Conservation (phyloP, 2,329 filamentous ascomycete species). For the Bertia moriformis region DNA sequence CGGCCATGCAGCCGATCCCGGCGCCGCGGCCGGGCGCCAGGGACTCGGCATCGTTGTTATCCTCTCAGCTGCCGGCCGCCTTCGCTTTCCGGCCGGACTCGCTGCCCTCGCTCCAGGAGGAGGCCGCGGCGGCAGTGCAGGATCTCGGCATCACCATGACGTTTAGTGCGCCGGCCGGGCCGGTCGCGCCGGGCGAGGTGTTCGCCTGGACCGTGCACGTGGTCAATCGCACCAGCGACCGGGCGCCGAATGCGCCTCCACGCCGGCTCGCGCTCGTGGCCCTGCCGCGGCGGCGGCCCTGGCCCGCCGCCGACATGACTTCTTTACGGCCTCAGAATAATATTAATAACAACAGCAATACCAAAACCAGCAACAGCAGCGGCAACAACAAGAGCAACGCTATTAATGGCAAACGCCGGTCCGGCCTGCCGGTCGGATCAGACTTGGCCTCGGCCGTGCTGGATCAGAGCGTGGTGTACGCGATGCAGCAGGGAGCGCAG, state of each 20-base stretch:
- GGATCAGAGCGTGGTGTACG: conserved; percentile 59
- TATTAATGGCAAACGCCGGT: too few species aligned
- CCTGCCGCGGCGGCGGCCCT: conserved; percentile 40
- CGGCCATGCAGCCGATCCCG: conserved; percentile 40
- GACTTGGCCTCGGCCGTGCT: conserved; percentile 50
- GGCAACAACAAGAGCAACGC: conserved; percentile 11
- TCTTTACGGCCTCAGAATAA: neutral
- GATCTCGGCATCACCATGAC: conserved; percentile 64
- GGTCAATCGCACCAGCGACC: conserved; percentile 50
- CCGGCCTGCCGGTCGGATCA: too few species aligned
- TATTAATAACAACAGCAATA: neutral
- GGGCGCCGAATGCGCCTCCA: conserved; percentile 16
- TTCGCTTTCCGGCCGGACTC: conserved; percentile 43
- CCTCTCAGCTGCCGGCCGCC: too few species aligned
- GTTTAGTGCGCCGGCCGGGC: conserved; percentile 43
- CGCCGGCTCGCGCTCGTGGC: conserved; percentile 59
- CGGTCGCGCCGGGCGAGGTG: conserved; percentile 46
- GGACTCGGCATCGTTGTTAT: conserved; percentile 36
- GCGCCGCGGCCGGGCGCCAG: conserved; percentile 26
- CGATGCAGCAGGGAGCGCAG: conserved; percentile 51
- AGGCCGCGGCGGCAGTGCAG: conserved; percentile 23
- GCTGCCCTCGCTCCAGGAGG: conserved; percentile 41
- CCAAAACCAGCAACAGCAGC: too few species aligned
- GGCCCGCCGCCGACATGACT: conserved; percentile 27
- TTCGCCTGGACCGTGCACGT: conserved; percentile 65